A percentile compares a stretch with the other conserved stretches of the same genome.
These are phyloP conservation scores for Colletotrichum sp. DNA, from an alignment of 2,329 filamentous ascomycete genomes.

Conservation along the genomic window DNA sequence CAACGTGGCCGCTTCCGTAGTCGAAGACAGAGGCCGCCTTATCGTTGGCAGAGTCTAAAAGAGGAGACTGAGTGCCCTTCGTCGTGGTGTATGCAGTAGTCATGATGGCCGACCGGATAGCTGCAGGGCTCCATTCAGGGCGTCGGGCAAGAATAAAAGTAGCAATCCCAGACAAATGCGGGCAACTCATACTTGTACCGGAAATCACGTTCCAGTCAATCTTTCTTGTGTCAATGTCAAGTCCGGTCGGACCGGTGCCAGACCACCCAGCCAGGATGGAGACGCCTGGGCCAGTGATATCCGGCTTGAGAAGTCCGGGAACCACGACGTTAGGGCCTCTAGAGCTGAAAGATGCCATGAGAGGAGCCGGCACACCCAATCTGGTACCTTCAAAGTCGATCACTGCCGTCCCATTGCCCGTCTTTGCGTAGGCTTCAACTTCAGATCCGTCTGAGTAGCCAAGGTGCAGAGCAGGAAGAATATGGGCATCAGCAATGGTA, in stretches of 20 bases:
- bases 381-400: slow-evolving; percentile 5
- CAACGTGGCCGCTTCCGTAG: slow-evolving; percentile 19
- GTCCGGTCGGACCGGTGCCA: background rate
- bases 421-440: background rate
- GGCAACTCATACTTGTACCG: slow-evolving; percentile 21
- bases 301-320: slow-evolving; percentile 15
- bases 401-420: background rate
- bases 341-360: slow-evolving; percentile 19
- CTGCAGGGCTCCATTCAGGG: slow-evolving; percentile 15
- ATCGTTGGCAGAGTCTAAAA: background rate
- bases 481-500: background rate
- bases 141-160: slow-evolving; percentile 16
- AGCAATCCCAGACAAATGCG: slow-evolving; percentile 19
- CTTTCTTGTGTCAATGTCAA: background rate
- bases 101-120: slow-evolving; percentile 18
- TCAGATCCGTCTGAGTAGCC: background rate
- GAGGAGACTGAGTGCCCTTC: background rate
- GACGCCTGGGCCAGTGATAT: slow-evolving; percentile 20
- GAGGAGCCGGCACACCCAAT: slow-evolving; percentile 1
- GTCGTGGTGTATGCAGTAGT: slow-evolving; percentile 1
- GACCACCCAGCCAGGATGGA: slow-evolving; percentile 18
- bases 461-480: slow-evolving; percentile 2
- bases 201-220: slow-evolving; percentile 17
- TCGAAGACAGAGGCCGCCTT: background rate
- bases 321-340: slow-evolving; percentile 9